phyloP scores from a whole-genome alignment of 345 rosid species.

The Nephelium lappaceum region DNA sequence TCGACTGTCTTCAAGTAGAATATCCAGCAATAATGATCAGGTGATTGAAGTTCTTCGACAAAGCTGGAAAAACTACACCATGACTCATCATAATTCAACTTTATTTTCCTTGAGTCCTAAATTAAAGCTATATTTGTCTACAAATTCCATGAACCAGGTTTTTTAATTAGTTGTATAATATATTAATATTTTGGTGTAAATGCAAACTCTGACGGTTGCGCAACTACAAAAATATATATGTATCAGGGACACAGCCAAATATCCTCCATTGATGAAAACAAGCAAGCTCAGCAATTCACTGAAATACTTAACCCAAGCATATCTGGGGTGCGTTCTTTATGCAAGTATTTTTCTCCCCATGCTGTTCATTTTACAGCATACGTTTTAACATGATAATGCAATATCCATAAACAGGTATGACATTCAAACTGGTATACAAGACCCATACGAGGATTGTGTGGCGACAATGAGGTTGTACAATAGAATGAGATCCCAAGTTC shows the following conservation, averaged over 20 bases:
- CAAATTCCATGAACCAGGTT: too few species aligned
- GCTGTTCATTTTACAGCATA: neutral
- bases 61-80: neutral
- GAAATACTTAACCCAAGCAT: slow-evolving; percentile 80
- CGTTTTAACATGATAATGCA: neutral
- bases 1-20: slow-evolving; percentile 72
- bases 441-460: slow-evolving; percentile 85
- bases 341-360: neutral
- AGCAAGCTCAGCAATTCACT: slow-evolving; percentile 96
- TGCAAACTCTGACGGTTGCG: neutral
- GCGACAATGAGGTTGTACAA: slow-evolving; percentile 89
- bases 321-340: slow-evolving; percentile 63
- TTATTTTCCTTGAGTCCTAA: neutral
- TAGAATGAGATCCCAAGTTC: slow-evolving; percentile 80
- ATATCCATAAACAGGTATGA: slow-evolving; percentile 52
- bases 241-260: slow-evolving; percentile 77
- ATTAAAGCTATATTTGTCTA: too few species aligned
- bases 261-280: slow-evolving; percentile 93
- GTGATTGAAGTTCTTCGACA: slow-evolving; percentile 28
- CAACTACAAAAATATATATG: neutral
- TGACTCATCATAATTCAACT: neutral
- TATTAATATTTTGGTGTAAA: neutral
- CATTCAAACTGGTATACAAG: slow-evolving; percentile 73
- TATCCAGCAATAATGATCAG: slow-evolving; percentile 81
- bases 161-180: too few species aligned